These are phyloP conservation scores for Orbilia quercus DNA, from an alignment of 2,329 filamentous ascomycete species.

Conservation along the genomic window DNA sequence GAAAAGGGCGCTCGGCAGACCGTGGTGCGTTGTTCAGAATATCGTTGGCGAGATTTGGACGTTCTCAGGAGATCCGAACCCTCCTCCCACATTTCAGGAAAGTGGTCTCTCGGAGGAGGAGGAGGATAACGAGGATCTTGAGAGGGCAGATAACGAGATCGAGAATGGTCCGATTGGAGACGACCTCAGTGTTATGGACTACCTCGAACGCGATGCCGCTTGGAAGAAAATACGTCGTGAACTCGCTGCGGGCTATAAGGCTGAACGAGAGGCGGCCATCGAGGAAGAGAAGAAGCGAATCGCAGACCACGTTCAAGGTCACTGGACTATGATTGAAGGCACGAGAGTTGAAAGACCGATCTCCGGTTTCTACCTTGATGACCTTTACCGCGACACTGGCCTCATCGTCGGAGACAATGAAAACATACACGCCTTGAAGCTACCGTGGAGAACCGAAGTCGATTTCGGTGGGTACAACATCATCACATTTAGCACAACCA, in stretches of 20 bases:
- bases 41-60: constrained; percentile 56
- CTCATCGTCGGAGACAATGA: constrained; percentile 52
- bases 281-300: constrained; percentile 37
- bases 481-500: constrained; percentile 39
- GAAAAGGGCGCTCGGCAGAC: constrained; percentile 40
- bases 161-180: constrained; percentile 50
- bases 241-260: constrained; percentile 37
- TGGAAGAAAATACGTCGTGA: constrained; percentile 40
- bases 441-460: constrained; percentile 47
- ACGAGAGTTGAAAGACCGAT: constrained; percentile 51
- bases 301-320: constrained; percentile 44
- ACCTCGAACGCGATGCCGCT: constrained; percentile 36
- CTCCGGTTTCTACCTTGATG: constrained; percentile 50
- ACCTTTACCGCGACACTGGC: constrained; percentile 49
- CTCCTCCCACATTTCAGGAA: constrained; percentile 27
- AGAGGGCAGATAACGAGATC: constrained; percentile 42
- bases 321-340: constrained; percentile 54
- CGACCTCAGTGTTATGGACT: constrained; percentile 51
- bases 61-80: constrained; percentile 46
- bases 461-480: constrained; percentile 53
- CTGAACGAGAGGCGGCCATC: constrained; percentile 24
- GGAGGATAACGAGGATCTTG: constrained; percentile 36
- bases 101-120: constrained; percentile 46
- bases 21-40: constrained; percentile 51
- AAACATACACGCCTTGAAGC: constrained; percentile 40